Evolutionary conservation across 2,329 filamentous ascomycete species (phyloP), one percentile per base, ranked within the genome.

Genomic region (Pseudocercospora fijiensis): DNA sequence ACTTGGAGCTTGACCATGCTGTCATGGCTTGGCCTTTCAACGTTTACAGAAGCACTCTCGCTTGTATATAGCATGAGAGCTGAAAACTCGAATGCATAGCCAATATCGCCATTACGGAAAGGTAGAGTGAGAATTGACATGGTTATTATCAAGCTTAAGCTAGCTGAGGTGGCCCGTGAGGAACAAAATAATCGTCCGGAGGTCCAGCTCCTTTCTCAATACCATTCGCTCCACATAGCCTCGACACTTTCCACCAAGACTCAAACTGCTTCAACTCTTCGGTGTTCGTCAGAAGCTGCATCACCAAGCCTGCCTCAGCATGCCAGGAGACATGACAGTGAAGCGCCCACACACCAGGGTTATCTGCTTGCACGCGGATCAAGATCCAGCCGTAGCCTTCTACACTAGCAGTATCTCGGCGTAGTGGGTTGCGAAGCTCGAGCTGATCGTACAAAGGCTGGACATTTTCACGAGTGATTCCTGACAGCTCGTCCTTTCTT

Each of bases 301-400:
- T 88, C 30, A 82, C 63, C 77, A 87, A 79, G 1, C 85, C 85
- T 1, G 84, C 81, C 67, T 85, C 84, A 0, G 80, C 78, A 69
- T 87, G 85, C 85, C 85, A 87, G 0, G 79, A 77, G 63, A 86
- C 81, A 67, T 87, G 85, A 67, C 85, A 87, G 71, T 86, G 85
- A 22, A 87, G 80, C 0, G 82, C 78, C 85, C 85, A 87, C 1
- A 84, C 67, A 0, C 85, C 85, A 0, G 84, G 81, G 69, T 86
- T 87, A 64, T 87, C 84, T 0, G 84, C 79, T 2, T 84, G 76
- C 13, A 86, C 80, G 60, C 85, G 76, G 11, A 87, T 72, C n/a
- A 84, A 69, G 1, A 80, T 76, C 84, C 83, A 86, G 0, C 82
- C 83, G 58, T 82, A 86, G 0, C 79, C 81, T 69, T 85, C 82